Percentiles rank a stretch among this genome's conserved stretches.
These are phyloP conservation scores for Hydrangea macrophylla DNA, from an alignment of 148 eudicot genomes.

Conservation along the genomic window DNA sequence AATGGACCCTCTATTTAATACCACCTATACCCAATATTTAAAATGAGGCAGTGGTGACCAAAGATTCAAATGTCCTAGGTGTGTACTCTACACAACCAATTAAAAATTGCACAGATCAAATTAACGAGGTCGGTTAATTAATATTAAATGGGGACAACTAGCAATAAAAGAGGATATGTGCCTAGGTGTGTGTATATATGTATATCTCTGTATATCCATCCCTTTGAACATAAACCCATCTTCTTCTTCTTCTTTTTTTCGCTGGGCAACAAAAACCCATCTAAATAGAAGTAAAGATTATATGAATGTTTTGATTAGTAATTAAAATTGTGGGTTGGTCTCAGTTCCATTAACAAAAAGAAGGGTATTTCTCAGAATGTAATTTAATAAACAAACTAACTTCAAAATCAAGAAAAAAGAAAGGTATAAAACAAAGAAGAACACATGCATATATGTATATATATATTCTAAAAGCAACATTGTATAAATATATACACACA, in stretches of 20 bases:
- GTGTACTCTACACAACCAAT: background rate
- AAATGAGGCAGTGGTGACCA: background rate
- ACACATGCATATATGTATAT: too few relatives aligned
- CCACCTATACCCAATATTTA: too few relatives aligned
- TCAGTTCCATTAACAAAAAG: background rate
- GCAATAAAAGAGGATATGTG: background rate
- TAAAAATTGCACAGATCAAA: background rate
- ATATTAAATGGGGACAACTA: background rate
- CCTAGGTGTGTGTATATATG: background rate
- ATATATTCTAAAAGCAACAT: background rate
- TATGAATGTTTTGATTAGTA: too few relatives aligned
- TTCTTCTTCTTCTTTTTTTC: too few relatives aligned
- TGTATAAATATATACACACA: too few relatives aligned
- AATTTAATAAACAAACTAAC: background rate
- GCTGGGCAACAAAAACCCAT: too few relatives aligned
- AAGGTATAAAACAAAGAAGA: too few relatives aligned
- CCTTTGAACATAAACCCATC: too few relatives aligned
- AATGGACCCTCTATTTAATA: background rate
- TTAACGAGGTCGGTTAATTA: background rate
- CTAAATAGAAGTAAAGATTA: too few relatives aligned
- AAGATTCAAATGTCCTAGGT: background rate
- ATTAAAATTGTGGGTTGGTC: background rate
- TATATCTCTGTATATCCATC: too few relatives aligned
- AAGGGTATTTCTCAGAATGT: background rate
- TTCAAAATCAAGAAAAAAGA: background rate